phyloP scores from a whole-genome alignment of 2,329 filamentous ascomycete genomes.

The Hortaea werneckii region DNA sequence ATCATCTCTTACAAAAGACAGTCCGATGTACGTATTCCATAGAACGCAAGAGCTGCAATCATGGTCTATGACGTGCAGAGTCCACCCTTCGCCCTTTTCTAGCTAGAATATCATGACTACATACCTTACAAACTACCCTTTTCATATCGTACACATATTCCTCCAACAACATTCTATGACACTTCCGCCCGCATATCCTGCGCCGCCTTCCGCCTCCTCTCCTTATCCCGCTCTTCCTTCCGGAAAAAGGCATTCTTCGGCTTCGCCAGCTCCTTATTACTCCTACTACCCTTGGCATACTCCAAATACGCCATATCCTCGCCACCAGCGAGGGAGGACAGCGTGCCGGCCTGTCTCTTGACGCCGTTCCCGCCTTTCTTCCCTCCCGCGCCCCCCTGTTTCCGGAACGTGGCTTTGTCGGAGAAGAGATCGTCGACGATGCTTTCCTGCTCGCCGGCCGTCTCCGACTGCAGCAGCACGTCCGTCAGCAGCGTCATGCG shows the following conservation, averaged over 20 bases:
- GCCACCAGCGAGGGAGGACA: slow-evolving; percentile 79
- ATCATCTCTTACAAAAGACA: background rate
- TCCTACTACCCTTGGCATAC: slow-evolving; percentile 32
- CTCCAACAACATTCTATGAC: too few relatives aligned
- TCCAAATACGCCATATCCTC: slow-evolving; percentile 84
- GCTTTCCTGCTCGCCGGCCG: slow-evolving; percentile 59
- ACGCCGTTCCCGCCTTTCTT: slow-evolving; percentile 45
- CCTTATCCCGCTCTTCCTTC: slow-evolving; percentile 29
- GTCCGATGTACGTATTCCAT: background rate
- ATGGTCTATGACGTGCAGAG: background rate
- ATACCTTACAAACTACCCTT: background rate
- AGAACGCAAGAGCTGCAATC: background rate
- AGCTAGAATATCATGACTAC: background rate
- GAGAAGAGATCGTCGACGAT: slow-evolving; percentile 59
- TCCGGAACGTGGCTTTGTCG: slow-evolving; percentile 31
- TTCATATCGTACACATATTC: too few relatives aligned
- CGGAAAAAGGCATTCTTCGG: slow-evolving; percentile 37
- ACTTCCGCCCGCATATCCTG: slow-evolving; percentile 3
- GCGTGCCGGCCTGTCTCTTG: slow-evolving; percentile 69
- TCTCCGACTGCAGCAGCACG: slow-evolving; percentile 79
- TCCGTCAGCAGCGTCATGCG: slow-evolving; percentile 79
- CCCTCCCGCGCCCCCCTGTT: slow-evolving; percentile 24
- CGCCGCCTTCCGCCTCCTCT: slow-evolving; percentile 22
- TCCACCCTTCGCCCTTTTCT: background rate
- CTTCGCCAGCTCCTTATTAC: slow-evolving; percentile 37